Evolutionary conservation across 2,329 filamentous ascomycete species (phyloP), one percentile per base, ranked within the genome.

Genomic region (Hymenoscyphus occultus): DNA sequence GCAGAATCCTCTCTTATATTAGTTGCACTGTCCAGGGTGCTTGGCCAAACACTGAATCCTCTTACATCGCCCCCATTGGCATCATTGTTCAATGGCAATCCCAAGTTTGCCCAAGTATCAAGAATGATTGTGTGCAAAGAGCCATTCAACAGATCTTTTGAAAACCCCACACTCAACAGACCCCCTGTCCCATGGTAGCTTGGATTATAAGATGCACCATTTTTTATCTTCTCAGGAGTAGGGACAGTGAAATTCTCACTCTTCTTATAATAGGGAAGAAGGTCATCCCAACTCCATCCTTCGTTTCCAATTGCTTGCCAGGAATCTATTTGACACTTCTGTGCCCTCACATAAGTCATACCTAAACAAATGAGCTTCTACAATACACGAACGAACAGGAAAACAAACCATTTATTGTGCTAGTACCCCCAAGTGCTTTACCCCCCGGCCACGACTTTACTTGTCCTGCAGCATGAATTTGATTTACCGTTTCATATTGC

Each of bases 231-330:
- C 5, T 63, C 59, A 56, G 73, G 61, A 9, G 75, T 76, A 1
- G 73, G 75, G 12, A 35, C 48, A 61, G 61, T 63, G 61, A 63
- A 60, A 2, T 19, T 61, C 32, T 66, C 62, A 28, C 63, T 67
- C 64, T 78, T 80, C 48, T 72, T 73, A 61, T 82, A 76, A 72
- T 80, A 84, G 2, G 79, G 79, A 19, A 80, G 74, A 42, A 83
- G 76, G 9, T 76, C 76, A 5, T 80, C 72, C 64, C 81, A 81
- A 66, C 76, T 77, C 77, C 81, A 85, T 3, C 74, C 71, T 0
- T 77, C 62, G 61, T 83, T 80, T 1, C 74, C 76, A 3, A 76
- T 76, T 71, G 10, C 75, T 76, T 16, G n/a, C 62, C 62, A 64
- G 28, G 81, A 79, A 82, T 64, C 77, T 74, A 60, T 83, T 76